These are phyloP conservation scores for Cotoneaster glaucophyllus DNA, from an alignment of 306 rosid genomes.

Conservation along the genomic window DNA sequence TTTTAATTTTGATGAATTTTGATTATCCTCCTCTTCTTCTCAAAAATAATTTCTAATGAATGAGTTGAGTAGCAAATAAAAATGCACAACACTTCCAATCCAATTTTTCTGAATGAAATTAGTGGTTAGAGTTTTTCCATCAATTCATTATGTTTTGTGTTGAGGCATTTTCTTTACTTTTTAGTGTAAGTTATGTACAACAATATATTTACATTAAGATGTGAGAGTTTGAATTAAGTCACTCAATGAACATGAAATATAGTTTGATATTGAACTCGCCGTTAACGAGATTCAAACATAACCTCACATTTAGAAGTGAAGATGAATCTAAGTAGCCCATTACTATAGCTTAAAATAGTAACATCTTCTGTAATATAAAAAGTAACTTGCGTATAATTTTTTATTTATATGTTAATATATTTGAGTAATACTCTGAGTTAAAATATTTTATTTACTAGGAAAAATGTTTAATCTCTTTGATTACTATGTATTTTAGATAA, in stretches of 20 bases:
- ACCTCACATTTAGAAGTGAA: neutral
- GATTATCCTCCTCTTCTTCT: neutral
- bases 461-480: neutral
- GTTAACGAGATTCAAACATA: neutral
- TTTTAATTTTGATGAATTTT: neutral
- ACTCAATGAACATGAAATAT: neutral
- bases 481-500: too few species aligned
- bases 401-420: too few species aligned
- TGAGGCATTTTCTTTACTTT: too few species aligned
- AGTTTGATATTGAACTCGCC: neutral
- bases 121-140: neutral
- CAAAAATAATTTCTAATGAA: neutral
- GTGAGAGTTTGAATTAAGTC: neutral
- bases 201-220: too few species aligned
- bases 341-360: too few species aligned
- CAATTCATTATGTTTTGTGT: too few species aligned
- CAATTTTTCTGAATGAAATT: neutral
- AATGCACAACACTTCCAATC: neutral
- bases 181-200: too few species aligned
- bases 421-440: too few species aligned
- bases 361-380: neutral
- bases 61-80: neutral
- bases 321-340: too few species aligned
- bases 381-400: too few species aligned
- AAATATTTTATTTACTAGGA: neutral